Evolutionary conservation across 768 basidiomycete species (phyloP), one percentile per base, ranked within the genome.

Genomic region (Cyathus striatus): DNA sequence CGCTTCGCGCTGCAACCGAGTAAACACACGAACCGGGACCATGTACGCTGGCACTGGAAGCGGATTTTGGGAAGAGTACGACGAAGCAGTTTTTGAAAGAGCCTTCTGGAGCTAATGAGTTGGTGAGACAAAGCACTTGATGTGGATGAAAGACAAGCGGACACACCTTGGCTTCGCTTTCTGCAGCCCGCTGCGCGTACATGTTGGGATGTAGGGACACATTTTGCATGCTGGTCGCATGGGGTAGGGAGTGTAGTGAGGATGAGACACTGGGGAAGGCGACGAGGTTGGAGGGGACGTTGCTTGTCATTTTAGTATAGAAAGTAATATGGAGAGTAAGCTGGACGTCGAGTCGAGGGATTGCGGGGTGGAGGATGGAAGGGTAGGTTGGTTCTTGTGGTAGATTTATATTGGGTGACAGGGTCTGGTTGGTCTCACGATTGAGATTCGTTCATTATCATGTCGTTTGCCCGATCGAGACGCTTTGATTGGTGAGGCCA

Each of bases 111-210:
- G 75, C 86, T 73, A 49, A 44, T 47, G 38, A 40, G 44, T 22
- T 38, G 16, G 54, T 44, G 3, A 34, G 44, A 9, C 30, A 17
- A 24, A 42, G 20, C n/a, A 23, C 32, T 21, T 17, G 17, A 33
- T 1, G 27, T 10, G 10, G 21, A 34, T 33, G 45, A 30, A 21
- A 24, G n/a, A 17, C 9, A 24, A 4, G 2, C n/a, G 33, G 21
- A 55, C 64, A 44, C 32, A 86, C 86, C 76, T 88, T 86, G 30
- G 83, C 84, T 62, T 88, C 80, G 52, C 86, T 86, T 60, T 86
- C 78, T 4, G 79, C 77, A 24, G 79, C 77, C 25, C 77, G 75
- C 44, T 78, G 75, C 1, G 79, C 77, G 55, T 83, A 83, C 81
- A 84, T 80, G 54, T 69, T 75, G 1, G 77, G 78, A 61, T 89